phyloP scores from a whole-genome alignment of 2,329 filamentous ascomycete species.

The Scopulariopsis brevicaulis region DNA sequence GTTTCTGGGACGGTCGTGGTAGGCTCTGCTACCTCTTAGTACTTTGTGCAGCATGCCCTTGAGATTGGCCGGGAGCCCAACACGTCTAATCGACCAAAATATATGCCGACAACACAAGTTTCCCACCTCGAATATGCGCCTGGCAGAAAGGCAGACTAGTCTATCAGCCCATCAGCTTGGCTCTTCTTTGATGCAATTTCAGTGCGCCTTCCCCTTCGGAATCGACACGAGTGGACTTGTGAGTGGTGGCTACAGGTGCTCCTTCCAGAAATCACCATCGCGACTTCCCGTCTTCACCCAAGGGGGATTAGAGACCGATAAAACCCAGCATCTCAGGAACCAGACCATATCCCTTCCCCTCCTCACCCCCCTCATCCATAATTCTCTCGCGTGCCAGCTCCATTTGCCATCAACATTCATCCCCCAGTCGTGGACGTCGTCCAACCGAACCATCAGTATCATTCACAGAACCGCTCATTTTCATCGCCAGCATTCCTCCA shows the following conservation, averaged over 20 bases:
- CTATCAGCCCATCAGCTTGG: too few relatives aligned
- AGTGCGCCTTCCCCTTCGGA: too few relatives aligned
- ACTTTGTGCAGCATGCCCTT: too few relatives aligned
- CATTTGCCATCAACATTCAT: not conserved
- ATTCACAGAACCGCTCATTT: not conserved
- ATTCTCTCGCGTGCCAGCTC: not conserved
- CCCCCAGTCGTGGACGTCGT: not conserved
- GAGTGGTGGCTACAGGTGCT: not conserved
- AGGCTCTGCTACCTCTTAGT: too few relatives aligned
- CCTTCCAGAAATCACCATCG: not conserved
- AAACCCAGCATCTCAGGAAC: not conserved
- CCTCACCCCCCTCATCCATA: not conserved
- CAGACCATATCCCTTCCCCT: not conserved
- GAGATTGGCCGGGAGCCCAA: too few relatives aligned
- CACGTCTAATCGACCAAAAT: too few relatives aligned
- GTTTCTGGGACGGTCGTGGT: too few relatives aligned
- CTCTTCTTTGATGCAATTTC: too few relatives aligned
- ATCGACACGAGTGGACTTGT: not conserved
- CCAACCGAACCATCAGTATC: not conserved
- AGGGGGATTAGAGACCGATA: not conserved
- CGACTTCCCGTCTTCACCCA: not conserved
- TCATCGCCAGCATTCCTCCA: not conserved
- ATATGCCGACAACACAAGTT: too few relatives aligned
- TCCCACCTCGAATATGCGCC: too few relatives aligned
- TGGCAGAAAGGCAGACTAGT: too few relatives aligned